Base-by-base conservation (phyloP, 257 asterid genomes). In the Penstemon davidsonii region DNA sequence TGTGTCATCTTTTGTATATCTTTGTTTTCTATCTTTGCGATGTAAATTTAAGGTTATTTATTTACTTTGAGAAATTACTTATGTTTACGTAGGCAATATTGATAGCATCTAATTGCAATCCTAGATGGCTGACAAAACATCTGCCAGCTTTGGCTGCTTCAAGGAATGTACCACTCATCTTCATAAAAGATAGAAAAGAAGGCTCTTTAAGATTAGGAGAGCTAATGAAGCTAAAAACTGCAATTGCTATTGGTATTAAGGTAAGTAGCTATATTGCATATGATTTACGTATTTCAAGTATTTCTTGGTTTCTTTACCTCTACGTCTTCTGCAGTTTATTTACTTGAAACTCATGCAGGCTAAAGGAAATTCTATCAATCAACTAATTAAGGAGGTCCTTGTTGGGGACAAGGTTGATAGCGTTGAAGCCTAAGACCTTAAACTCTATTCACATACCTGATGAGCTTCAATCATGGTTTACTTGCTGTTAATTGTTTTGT, bases 161-260 rank as follows among this genome's bases (percentile, higher is more conserved):
- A 46, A 82, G 93, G 52, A 80, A 81, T 7, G 96, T 90, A 51
- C 95, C 97, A 6, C 62, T 93, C 67, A 76, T 90, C 66, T 65
- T 75, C 59, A 70, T 90, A 63, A 87, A 76, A 80, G 97, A 93
- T 58, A 84, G 68, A 45, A 85, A 77, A 75, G 77, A 79, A 71
- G 97, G 92, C 67, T 93, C 97, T 59, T 66, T 83, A 64, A 83
- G 90, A 76, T 79, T 93, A 74, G 96, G 98, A 41, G 88, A 88
- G 77, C 74, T 93, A 61, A 72, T 93, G 13, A 88, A 90, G 74
- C 80, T 93, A 57, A 93, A 82, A 82, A 88, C 92, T 54, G 86
- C 97, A 59, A 88, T 90, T 44, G 84, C 96, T 66, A 76, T 93
- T 63, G 97, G 97, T 46, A 75, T 90, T 63, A 93, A 90, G 95